Conservation (phyloP, 2,329 filamentous ascomycete species). For the Daldinia sp. region DNA sequence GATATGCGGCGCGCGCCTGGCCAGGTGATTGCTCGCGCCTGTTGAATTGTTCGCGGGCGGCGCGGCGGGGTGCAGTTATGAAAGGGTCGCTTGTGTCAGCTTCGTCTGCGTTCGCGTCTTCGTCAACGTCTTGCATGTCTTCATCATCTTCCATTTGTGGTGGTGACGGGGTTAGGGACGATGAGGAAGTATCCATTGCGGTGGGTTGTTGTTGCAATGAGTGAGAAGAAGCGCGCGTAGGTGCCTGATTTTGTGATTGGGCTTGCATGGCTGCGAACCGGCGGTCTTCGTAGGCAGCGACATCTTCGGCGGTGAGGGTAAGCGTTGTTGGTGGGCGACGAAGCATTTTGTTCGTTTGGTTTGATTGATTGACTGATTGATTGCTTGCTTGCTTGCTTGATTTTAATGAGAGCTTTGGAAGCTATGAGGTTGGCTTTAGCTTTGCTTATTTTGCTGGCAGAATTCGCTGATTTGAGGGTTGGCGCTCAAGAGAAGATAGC, state of each 20-base stretch:
- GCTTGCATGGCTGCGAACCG: constrained; percentile 54
- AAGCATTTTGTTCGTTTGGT: constrained; percentile 62
- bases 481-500: not conserved
- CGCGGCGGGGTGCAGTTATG: constrained; percentile 40
- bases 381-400: too few relatives aligned
- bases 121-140: constrained; percentile 47
- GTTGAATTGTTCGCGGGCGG: constrained; percentile 37
- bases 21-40: constrained; percentile 41
- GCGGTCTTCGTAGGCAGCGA: constrained; percentile 76
- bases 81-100: constrained; percentile 48
- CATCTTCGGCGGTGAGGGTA: constrained; percentile 75
- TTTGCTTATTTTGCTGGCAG: not conserved
- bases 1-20: constrained; percentile 43
- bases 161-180: constrained; percentile 32
- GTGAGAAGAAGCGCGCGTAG: constrained; percentile 43
- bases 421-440: not conserved
- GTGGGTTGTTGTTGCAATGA: constrained; percentile 25
- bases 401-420: not conserved
- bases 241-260: constrained; percentile 18
- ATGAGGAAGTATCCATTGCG: constrained; percentile 44
- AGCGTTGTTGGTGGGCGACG: constrained; percentile 76
- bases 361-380: not conserved
- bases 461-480: constrained; percentile 1
- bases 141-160: constrained; percentile 40
- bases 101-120: constrained; percentile 44